Evolutionary conservation across 768 basidiomycete species (phyloP), one percentile per base, ranked within the genome.

Genomic region (Hericium coralloides): DNA sequence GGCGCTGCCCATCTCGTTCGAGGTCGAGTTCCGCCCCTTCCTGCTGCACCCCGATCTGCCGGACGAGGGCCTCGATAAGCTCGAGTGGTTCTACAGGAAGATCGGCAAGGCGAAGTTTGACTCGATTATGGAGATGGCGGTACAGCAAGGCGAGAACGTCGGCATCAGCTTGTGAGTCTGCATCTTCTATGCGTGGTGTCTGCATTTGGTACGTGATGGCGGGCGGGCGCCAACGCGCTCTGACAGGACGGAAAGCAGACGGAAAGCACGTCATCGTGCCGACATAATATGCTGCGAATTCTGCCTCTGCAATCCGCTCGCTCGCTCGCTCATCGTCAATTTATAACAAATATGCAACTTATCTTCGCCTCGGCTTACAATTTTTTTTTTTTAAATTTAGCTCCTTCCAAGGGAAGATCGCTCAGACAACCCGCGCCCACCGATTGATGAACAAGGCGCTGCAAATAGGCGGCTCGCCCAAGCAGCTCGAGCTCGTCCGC

Each of bases 391-490:
- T 31, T 37, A 22, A n/a, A 31, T 53, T 15, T 63, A 89, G 87
- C 53, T 72, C 74, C 4, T 82, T 82, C 64, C 75, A 74, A 15
- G 87, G 87, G 18, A 74, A 75, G 14, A 74, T 91, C 59, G 76
- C 79, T 54, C 80, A 82, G 64, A 86, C 89, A n/a, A 82, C 76
- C 38, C 72, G 76, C 18, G 85, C 85, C 9, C 90, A 92, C 67
- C 79, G 89, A 12, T 74, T 93, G 25, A 75, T 84, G 31, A 79
- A 80, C 55, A 86, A 88, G 65, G 88, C 89, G 1, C 85, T 75
- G 67, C 69, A 76, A 60, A 59, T 81, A 18, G 84, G 84, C 17
- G 86, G 87, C 0, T 78, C 83, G 66, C 66, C 74, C 12, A 65
- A 79, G 37, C 89, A 92, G 67, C 66, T 80, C 6, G 74, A 79